These are phyloP conservation scores for Botrytis medusae DNA, from an alignment of 2,329 filamentous ascomycete genomes.

Conservation along the genomic window DNA sequence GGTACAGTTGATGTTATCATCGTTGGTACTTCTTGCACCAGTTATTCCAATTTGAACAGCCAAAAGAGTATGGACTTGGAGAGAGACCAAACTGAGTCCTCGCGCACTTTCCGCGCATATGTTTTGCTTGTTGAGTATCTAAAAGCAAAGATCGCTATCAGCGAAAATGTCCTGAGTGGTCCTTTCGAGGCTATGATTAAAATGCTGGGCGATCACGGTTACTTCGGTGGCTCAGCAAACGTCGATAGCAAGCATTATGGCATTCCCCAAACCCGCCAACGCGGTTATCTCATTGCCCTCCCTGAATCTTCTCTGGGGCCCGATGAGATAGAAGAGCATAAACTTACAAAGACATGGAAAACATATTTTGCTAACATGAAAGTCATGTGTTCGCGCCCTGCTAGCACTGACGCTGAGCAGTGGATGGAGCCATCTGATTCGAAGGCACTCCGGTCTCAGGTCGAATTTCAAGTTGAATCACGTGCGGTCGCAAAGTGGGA, in stretches of 20 bases:
- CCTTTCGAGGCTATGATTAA: slow-evolving; percentile 51
- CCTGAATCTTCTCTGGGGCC: slow-evolving; percentile 34
- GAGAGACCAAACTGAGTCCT: slow-evolving; percentile 59
- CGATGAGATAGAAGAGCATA: not conserved
- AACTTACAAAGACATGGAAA: slow-evolving; percentile 8
- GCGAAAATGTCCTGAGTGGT: slow-evolving; percentile 68
- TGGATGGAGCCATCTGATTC: slow-evolving; percentile 58
- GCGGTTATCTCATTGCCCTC: slow-evolving; percentile 61
- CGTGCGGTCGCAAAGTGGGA: slow-evolving; percentile 29
- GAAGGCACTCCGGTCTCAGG: not conserved
- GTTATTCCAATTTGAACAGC: slow-evolving; percentile 68
- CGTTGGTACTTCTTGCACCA: slow-evolving; percentile 73
- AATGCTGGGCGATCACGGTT: slow-evolving; percentile 46
- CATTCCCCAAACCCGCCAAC: slow-evolving; percentile 66
- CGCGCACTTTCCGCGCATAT: slow-evolving; percentile 63
- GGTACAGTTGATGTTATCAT: slow-evolving; percentile 62
- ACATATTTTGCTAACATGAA: not conserved
- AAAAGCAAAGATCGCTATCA: slow-evolving; percentile 62
- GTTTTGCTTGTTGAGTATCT: slow-evolving; percentile 54
- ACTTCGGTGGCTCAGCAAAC: slow-evolving; percentile 49
- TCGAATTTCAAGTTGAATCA: slow-evolving; percentile 32
- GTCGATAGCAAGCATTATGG: slow-evolving; percentile 72
- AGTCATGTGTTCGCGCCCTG: slow-evolving; percentile 45
- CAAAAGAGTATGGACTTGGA: slow-evolving; percentile 49
- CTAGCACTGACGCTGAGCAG: slow-evolving; percentile 60